A percentile compares a stretch with the other conserved stretches of the same genome.
These are phyloP conservation scores for Vitis amurensis DNA, from an alignment of 164 flowering plant species.

Conservation along the genomic window DNA sequence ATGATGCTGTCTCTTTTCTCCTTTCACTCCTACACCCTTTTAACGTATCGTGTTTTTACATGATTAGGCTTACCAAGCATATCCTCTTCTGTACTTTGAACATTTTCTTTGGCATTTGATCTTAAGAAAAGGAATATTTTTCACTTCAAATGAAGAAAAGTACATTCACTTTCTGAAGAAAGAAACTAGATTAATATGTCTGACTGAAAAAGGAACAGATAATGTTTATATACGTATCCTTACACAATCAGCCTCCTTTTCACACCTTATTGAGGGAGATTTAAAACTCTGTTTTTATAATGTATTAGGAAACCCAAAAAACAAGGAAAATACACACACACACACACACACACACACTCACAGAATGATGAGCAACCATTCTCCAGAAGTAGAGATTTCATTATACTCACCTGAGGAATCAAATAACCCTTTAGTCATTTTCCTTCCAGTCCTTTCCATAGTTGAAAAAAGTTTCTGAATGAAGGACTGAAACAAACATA, in stretches of 20 bases:
- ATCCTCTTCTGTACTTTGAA: background rate
- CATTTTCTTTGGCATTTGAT: background rate
- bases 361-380: background rate
- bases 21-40: background rate
- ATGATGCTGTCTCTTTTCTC: background rate
- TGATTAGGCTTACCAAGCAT: background rate
- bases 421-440: background rate
- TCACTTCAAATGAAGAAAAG: background rate
- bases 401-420: conserved; percentile 21
- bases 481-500: conserved; percentile 21
- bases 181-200: background rate
- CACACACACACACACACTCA: too few species aligned
- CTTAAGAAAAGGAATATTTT: background rate
- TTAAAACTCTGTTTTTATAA: too few species aligned
- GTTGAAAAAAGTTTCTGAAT: conserved; percentile 16
- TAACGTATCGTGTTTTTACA: too few species aligned
- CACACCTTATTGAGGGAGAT: too few species aligned
- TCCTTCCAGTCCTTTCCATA: conserved; percentile 15
- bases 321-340: background rate
- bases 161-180: background rate
- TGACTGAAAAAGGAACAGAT: background rate
- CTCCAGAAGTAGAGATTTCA: background rate
- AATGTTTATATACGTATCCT: background rate
- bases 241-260: too few species aligned
- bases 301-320: background rate